These are phyloP conservation scores for Capsicum rhomboideum DNA, from an alignment of 257 asterid genomes.

Conservation along the genomic window DNA sequence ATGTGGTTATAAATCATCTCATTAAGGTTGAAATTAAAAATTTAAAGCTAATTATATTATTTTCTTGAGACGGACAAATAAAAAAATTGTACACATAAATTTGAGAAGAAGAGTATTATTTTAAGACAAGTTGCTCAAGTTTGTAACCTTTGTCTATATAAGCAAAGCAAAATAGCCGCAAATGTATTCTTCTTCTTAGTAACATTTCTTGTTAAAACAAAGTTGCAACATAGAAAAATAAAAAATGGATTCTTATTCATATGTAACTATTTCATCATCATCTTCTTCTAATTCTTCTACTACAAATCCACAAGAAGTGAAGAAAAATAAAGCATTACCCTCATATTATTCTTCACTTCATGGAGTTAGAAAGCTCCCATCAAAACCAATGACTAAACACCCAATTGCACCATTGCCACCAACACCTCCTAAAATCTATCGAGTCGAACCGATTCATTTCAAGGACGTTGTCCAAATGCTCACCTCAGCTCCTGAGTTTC, in stretches of 20 bases:
- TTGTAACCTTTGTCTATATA: background rate
- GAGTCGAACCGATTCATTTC: conserved; percentile 43
- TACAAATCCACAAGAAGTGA: conserved; percentile 1
- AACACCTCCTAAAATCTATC: conserved; percentile 56
- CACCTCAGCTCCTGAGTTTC: conserved; percentile 38
- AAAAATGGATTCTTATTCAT: conserved; percentile 14
- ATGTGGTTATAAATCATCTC: background rate
- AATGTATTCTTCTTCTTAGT: background rate
- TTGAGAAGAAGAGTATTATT: background rate
- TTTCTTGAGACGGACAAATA: accelerated
- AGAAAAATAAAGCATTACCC: background rate
- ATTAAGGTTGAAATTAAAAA: background rate
- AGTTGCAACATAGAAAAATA: background rate
- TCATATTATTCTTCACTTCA: conserved; percentile 32
- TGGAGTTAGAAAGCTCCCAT: conserved; percentile 33
- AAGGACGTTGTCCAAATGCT: conserved; percentile 67
- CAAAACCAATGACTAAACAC: conserved; percentile 28
- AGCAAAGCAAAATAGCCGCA: background rate
- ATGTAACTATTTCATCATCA: background rate
- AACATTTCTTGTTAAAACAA: background rate
- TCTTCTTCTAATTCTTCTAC: background rate
- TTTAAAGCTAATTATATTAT: background rate
- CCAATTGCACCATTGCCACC: conserved; percentile 72
- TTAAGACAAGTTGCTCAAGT: background rate
- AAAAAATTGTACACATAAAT: background rate